Percentiles rank a stretch among this genome's conserved stretches.
phyloP scores from a whole-genome alignment of 2,329 filamentous ascomycete genomes.

The Pestalotiopsis sp. region DNA sequence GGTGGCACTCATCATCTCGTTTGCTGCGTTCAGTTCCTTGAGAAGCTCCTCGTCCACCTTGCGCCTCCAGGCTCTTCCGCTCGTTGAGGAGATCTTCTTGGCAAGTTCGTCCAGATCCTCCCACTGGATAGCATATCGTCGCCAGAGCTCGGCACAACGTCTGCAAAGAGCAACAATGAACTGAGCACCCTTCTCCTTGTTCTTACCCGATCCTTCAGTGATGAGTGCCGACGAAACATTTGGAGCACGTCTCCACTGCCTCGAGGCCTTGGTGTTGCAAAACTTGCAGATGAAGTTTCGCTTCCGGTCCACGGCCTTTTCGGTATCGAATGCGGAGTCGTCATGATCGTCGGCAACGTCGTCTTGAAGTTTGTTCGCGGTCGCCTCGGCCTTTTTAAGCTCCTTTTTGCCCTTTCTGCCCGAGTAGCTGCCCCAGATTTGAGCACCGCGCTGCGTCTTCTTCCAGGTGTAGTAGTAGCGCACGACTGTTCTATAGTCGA shows the following conservation, averaged over 20 bases:
- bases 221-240: slow-evolving; percentile 73
- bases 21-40: slow-evolving; percentile 69
- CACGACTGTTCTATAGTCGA: slow-evolving; percentile 79
- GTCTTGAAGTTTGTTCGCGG: slow-evolving; percentile 77
- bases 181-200: slow-evolving; percentile 77
- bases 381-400: slow-evolving; percentile 71
- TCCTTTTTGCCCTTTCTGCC: slow-evolving; percentile 91
- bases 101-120: slow-evolving; percentile 90
- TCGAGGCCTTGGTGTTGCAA: slow-evolving; percentile 76
- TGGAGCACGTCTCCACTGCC: slow-evolving; percentile 91
- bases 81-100: slow-evolving; percentile 81
- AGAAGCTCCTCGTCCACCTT: slow-evolving; percentile 90
- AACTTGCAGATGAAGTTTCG: slow-evolving; percentile 93
- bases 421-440: slow-evolving; percentile 88
- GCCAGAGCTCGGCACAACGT: slow-evolving; percentile 90
- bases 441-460: slow-evolving; percentile 81
- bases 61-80: slow-evolving; percentile 82
- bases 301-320: slow-evolving; percentile 80
- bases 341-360: slow-evolving; percentile 92
- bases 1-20: slow-evolving; percentile 58
- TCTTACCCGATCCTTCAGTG: slow-evolving; percentile 64
- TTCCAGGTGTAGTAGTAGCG: slow-evolving; percentile 99
- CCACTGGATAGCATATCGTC: slow-evolving; percentile 94
- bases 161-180: slow-evolving; percentile 84
- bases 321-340: slow-evolving; percentile 92